phyloP scores from a whole-genome alignment of 441 rosid species.

The Jatropha multifida region DNA sequence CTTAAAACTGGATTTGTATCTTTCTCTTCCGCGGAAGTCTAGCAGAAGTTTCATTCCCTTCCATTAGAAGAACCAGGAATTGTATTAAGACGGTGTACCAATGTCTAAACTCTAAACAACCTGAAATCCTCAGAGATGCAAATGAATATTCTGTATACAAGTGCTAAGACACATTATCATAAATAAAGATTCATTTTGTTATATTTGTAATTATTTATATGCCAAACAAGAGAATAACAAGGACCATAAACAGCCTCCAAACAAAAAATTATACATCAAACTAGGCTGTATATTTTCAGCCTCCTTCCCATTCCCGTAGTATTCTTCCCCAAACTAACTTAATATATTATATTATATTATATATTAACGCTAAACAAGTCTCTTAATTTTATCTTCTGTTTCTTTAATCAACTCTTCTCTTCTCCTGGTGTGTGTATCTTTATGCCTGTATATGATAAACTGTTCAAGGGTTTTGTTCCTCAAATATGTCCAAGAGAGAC shows the following conservation, averaged over 20 bases:
- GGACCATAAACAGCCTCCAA: slow-evolving; percentile 16
- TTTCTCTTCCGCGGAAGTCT: too few species aligned
- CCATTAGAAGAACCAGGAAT: too few species aligned
- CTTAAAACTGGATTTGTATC: too few species aligned
- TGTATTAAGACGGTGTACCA: too few species aligned
- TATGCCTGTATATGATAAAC: not conserved
- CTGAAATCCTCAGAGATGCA: too few species aligned
- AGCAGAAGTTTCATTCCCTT: too few species aligned
- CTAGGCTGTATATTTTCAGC: not conserved
- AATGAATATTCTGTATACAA: not conserved
- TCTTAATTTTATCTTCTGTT: not conserved
- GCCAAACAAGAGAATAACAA: slow-evolving; percentile 17
- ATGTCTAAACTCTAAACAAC: too few species aligned
- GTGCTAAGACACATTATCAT: not conserved
- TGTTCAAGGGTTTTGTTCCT: slow-evolving; percentile 42
- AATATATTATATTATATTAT: not conserved
- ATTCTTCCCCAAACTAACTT: not conserved
- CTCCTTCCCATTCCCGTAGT: not conserved
- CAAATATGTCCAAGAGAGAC: slow-evolving; percentile 85
- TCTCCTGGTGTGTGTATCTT: slow-evolving; percentile 9
- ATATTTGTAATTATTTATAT: slow-evolving; percentile 21
- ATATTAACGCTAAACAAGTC: slow-evolving; percentile 3
- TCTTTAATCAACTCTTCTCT: slow-evolving; percentile 4
- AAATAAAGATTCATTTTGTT: not conserved
- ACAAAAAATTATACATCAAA: slow-evolving; percentile 25